Evolutionary conservation across 345 rosid genomes (phyloP).

Genomic region (Acer negundo): DNA sequence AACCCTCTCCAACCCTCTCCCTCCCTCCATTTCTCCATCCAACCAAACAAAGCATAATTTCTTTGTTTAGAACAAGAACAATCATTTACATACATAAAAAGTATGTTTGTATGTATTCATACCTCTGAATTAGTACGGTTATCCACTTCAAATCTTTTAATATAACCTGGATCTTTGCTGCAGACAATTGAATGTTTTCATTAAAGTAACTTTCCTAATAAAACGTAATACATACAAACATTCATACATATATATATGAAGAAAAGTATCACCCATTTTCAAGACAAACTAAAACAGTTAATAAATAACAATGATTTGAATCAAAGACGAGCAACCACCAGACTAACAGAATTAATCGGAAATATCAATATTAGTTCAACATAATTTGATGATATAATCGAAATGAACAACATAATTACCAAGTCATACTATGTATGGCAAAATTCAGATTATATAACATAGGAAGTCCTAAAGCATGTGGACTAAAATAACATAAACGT

Average conservation of each 20-base stretch:
- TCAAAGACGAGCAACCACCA: too few species aligned
- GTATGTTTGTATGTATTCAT: background rate
- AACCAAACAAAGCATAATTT: too few species aligned
- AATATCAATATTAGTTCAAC: too few species aligned
- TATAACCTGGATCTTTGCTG: constrained; percentile 91
- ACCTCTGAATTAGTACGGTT: constrained; percentile 55
- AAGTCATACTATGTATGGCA: too few species aligned
- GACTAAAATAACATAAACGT: background rate
- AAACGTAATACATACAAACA: background rate
- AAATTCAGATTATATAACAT: too few species aligned
- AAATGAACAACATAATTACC: too few species aligned
- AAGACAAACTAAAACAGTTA: background rate
- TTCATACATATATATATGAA: background rate
- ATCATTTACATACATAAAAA: background rate
- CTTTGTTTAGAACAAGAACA: background rate
- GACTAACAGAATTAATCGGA: too few species aligned
- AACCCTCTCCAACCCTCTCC: too few species aligned
- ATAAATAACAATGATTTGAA: background rate
- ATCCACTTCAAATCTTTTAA: constrained; percentile 48
- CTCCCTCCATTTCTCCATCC: too few species aligned
- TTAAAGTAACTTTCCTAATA: constrained; percentile 1
- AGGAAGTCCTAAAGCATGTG: too few species aligned
- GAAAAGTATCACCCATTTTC: background rate
- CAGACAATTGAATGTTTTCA: constrained; percentile 30
- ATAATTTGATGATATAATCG: too few species aligned